Conservation (phyloP, 225 moss, liverwort and hornwort genomes). For the Pseudoscleropodium purum region DNA sequence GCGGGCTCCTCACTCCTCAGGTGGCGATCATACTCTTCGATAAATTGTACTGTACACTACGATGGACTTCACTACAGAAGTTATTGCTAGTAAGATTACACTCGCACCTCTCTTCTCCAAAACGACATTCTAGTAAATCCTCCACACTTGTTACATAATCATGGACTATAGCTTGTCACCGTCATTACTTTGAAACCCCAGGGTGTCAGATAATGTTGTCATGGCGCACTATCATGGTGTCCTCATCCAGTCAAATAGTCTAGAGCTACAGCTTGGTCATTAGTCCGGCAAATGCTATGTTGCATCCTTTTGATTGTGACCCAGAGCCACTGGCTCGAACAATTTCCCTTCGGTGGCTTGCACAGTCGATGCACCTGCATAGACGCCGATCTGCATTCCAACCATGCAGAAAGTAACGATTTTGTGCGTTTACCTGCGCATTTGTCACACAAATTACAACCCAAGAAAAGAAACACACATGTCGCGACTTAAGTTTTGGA, state of each 20-base stretch:
- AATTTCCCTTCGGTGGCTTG: background rate
- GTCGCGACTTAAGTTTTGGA: background rate
- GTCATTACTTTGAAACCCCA: background rate
- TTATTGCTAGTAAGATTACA: background rate
- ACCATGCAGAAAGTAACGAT: conserved; percentile 18
- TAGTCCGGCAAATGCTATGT: background rate
- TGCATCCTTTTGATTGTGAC: background rate
- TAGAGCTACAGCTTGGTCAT: background rate
- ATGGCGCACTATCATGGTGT: background rate
- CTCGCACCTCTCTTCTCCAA: background rate
- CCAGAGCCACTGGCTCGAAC: background rate
- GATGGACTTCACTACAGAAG: background rate
- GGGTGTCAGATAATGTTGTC: background rate
- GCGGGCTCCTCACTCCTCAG: background rate
- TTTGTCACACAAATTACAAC: conserved; percentile 10
- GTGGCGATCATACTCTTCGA: conserved; percentile 1
- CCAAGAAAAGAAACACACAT: background rate
- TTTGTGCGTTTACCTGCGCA: conserved; percentile 23
- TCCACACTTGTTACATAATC: background rate
- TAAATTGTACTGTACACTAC: conserved; percentile 17
- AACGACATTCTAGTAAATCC: background rate
- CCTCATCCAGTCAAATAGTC: background rate
- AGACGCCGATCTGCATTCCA: conserved; percentile 26
- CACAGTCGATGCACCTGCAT: conserved; percentile 7
- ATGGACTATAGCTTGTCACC: background rate